These are phyloP conservation scores for Purpureocillium lavendulum DNA, from an alignment of 2,329 filamentous ascomycete genomes.

Conservation along the genomic window DNA sequence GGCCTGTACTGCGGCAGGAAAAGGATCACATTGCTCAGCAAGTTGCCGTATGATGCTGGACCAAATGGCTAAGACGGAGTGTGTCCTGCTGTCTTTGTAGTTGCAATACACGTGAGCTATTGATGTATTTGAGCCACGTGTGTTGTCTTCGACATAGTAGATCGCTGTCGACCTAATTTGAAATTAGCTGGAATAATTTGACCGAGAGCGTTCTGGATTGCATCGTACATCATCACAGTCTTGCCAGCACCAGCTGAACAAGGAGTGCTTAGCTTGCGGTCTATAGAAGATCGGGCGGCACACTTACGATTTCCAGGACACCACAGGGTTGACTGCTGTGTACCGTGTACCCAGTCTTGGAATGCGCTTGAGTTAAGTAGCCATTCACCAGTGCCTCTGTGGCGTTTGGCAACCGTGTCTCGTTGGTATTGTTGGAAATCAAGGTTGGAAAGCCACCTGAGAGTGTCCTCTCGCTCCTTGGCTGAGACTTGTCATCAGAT, in stretches of 20 bases:
- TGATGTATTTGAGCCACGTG: neutral
- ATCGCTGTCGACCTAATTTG: constrained; percentile 4
- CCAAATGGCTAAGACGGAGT: constrained; percentile 3
- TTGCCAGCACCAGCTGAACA: constrained; percentile 8
- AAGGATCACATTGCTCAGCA: constrained; percentile 3
- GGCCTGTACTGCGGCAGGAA: constrained; percentile 4
- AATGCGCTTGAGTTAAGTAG: constrained; percentile 4
- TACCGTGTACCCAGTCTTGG: constrained; percentile 4
- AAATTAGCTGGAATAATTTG: neutral
- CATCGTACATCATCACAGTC: constrained; percentile 7
- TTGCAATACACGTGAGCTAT: constrained; percentile 7
- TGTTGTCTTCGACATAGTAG: constrained; percentile 6
- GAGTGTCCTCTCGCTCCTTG: constrained; percentile 3
- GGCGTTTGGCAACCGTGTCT: constrained; percentile 4
- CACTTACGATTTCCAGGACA: constrained; percentile 6
- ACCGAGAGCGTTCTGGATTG: no score
- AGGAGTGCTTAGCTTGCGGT: neutral
- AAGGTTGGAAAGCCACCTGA: constrained; percentile 6
- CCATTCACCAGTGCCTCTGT: constrained; percentile 6
- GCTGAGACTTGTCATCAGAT: neutral
- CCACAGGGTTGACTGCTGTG: constrained; percentile 4
- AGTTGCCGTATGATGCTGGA: constrained; percentile 5
- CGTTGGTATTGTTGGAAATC: constrained; percentile 5
- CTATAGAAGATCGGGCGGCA: neutral
- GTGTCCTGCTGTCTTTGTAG: constrained; percentile 5